Evolutionary conservation across 2,329 filamentous ascomycete species (phyloP).

Genomic region (Aspergillus quadrilineatus): DNA sequence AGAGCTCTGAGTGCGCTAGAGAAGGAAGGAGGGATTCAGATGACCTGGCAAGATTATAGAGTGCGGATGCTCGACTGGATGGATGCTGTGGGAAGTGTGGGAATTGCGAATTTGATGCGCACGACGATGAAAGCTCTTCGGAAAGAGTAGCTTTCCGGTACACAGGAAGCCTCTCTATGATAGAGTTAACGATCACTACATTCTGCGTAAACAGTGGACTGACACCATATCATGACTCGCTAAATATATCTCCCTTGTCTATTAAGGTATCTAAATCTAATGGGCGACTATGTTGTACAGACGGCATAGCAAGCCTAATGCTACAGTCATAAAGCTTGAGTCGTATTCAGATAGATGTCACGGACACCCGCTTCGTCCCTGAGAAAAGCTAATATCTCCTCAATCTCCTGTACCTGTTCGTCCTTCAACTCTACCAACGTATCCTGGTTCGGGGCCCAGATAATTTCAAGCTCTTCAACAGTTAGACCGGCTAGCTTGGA

Average conservation of each 20-base stretch:
- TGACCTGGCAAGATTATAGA: slow-evolving; percentile 74
- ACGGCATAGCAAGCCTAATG: neutral
- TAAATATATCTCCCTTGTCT: neutral
- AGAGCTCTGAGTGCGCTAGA: slow-evolving; percentile 63
- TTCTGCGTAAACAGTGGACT: neutral
- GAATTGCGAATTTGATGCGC: slow-evolving; percentile 71
- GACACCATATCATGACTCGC: neutral
- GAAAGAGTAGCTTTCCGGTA: slow-evolving; percentile 35
- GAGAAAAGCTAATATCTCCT: slow-evolving; percentile 53
- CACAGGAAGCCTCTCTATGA: neutral
- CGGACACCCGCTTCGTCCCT: slow-evolving; percentile 72
- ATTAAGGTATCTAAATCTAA: neutral
- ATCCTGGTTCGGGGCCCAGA: slow-evolving; percentile 82
- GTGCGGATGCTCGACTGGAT: slow-evolving; percentile 69
- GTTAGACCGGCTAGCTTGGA: slow-evolving; percentile 63
- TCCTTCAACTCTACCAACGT: slow-evolving; percentile 66
- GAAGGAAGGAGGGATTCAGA: slow-evolving; percentile 62
- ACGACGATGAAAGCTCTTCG: slow-evolving; percentile 77
- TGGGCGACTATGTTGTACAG: slow-evolving; percentile 7
- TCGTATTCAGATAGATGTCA: slow-evolving; percentile 71
- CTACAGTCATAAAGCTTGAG: slow-evolving; percentile 25
- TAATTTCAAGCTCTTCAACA: slow-evolving; percentile 72
- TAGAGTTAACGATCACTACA: neutral
- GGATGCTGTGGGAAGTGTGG: slow-evolving; percentile 62
- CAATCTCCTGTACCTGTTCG: slow-evolving; percentile 57